Evolutionary conservation across 2,329 filamentous ascomycete genomes (phyloP).

Genomic region (Xylariaceae sp.): DNA sequence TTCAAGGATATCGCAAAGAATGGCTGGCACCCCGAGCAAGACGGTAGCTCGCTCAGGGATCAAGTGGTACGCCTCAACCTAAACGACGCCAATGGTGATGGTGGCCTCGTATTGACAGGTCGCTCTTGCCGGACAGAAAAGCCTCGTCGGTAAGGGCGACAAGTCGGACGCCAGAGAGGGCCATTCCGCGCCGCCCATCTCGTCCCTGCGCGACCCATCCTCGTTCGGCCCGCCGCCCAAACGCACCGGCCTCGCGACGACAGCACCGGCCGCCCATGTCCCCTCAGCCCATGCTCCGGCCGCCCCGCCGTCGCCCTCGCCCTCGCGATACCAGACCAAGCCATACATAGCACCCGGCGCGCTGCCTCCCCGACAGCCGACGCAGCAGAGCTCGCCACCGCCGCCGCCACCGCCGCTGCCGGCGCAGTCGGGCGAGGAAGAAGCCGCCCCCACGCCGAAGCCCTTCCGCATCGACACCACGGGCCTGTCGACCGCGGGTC

Average conservation of each 20-base stretch:
- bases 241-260: conserved; percentile 29
- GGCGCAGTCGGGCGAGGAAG: no score
- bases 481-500: conserved; percentile 58
- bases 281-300: background rate
- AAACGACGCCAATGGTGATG: no score
- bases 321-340: background rate
- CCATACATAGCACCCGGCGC: conserved; percentile 12
- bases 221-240: conserved; percentile 78
- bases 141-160: conserved; percentile 35
- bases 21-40: conserved; percentile 46
- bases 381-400: no score
- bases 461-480: conserved; percentile 63
- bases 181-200: conserved; percentile 50
- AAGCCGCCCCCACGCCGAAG: conserved; percentile 35
- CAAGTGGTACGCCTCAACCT: conserved; percentile 42
- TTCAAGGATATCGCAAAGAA: conserved; percentile 42
- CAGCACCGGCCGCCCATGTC: background rate
- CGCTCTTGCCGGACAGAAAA: conserved; percentile 29
- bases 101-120: no score
- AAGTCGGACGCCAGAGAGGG: conserved; percentile 14
- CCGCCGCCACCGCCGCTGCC: no score
- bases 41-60: conserved; percentile 31
- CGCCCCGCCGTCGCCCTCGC: background rate
- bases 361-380: conserved; percentile 7
- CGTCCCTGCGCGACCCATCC: conserved; percentile 65